These are phyloP conservation scores for Cajanus cajan DNA, from an alignment of 306 rosid genomes.

Conservation along the genomic window DNA sequence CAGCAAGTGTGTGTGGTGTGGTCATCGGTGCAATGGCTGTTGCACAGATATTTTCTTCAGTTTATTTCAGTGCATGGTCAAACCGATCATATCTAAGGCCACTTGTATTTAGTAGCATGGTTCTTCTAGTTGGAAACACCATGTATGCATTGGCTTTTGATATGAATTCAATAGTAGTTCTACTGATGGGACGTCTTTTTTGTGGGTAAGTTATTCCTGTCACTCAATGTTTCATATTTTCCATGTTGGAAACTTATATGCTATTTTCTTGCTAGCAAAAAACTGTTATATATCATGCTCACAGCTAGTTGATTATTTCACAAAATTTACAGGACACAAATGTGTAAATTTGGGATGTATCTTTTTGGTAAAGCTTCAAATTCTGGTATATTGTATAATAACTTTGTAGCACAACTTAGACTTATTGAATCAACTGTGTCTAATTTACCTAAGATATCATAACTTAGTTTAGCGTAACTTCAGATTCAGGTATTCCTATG, in stretches of 20 bases:
- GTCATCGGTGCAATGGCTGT: conserved; percentile 97
- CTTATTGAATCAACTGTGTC: neutral
- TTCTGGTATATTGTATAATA: neutral
- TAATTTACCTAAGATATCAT: neutral
- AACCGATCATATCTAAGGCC: conserved; percentile 85
- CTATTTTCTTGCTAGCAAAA: neutral
- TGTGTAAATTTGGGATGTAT: neutral
- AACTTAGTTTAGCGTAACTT: neutral
- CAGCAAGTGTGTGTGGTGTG: conserved; percentile 90
- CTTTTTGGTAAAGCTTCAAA: neutral
- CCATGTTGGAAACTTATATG: neutral
- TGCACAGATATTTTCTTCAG: conserved; percentile 91
- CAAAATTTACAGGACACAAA: neutral
- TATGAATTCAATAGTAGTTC: conserved; percentile 73
- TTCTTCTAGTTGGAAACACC: conserved; percentile 75
- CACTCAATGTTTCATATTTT: neutral
- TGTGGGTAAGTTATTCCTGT: conserved; percentile 70
- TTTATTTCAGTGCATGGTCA: conserved; percentile 98
- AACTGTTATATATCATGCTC: neutral
- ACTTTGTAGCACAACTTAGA: neutral
- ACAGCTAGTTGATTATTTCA: neutral
- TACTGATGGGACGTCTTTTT: conserved; percentile 82
- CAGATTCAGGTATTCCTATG: neutral
- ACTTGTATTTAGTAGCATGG: conserved; percentile 83
- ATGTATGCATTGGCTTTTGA: conserved; percentile 94